Evolutionary conservation across 2,329 filamentous ascomycete species (phyloP), one percentile per base, ranked within the genome.

Genomic region (Cadophora gregata): DNA sequence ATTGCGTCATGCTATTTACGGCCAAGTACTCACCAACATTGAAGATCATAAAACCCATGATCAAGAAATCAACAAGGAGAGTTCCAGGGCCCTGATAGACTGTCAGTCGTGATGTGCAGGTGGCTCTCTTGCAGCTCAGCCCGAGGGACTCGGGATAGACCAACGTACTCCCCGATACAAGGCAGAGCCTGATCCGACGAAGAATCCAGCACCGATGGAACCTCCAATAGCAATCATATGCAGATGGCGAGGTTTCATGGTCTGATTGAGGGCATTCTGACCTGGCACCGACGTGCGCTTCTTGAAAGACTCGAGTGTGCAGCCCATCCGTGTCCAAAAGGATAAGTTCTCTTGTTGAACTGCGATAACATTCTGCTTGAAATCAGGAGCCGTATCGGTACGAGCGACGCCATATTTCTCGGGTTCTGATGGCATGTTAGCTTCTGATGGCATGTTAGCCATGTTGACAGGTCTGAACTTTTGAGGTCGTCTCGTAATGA

Each of bases 141-240:
- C 10, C 6, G 2, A 2, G 38, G 8, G 6, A 16, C n/a, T n/a
- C n/a, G 31, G 12, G 16, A 12, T 3, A 42, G 16, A 47, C 10
- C 5, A 33, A 68, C 68, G 50, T 67, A 73, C 72, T 73, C 92
- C 93, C n/a, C 82, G 82, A 51, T 86, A 82, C 68, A 96, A 81
- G 10, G 92, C 88, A 67, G 82, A 85, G 64, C 92, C 92, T 1
- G 92, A 95, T 27, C 92, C 91, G 36, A 97, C 92, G 77, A 97
- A 97, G 2, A 97, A 83, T 72, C 93, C 93, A 36, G 91, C 93
- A 85, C 91, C 91, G 74, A 97, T 97, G 14, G 91, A 95, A 53
- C 93, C 93, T 74, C 93, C 93, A 72, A 97, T 96, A 21, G 94
- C 94, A 82, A 97, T 97, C 94, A 97, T 97, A 81, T 97, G 94